Percentiles rank a stretch among this genome's conserved stretches.
Evolutionary conservation across 768 basidiomycete species (phyloP).

Genomic region (Termitomyces sp.): DNA sequence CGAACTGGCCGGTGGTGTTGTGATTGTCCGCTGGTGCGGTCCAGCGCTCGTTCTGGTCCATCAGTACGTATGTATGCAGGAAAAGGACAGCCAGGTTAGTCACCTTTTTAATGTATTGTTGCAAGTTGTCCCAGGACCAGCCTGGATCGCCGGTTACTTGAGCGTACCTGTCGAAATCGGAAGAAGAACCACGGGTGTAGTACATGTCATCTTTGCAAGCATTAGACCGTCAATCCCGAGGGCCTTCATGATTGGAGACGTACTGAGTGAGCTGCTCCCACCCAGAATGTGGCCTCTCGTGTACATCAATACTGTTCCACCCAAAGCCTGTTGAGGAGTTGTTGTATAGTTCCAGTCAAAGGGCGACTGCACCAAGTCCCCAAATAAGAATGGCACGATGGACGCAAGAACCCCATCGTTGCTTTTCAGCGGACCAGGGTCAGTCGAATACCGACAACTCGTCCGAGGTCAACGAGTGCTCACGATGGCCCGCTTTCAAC

Average conservation of each 20-base stretch:
- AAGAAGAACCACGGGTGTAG: background rate
- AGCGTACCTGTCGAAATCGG: background rate
- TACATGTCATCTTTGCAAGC: background rate
- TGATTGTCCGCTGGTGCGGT: constrained; percentile 31
- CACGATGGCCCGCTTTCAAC: constrained; percentile 10
- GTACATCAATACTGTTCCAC: constrained; percentile 12
- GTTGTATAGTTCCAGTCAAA: too few relatives aligned
- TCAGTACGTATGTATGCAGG: background rate
- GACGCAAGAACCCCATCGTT: too few relatives aligned
- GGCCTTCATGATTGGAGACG: constrained; percentile 1
- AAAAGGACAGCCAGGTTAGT: too few relatives aligned
- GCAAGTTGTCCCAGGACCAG: background rate
- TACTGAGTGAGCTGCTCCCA: constrained; percentile 27
- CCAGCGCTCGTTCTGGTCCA: constrained; percentile 32
- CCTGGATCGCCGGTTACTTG: background rate
- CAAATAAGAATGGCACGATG: background rate
- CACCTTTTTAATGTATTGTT: background rate
- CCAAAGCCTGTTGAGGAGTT: background rate
- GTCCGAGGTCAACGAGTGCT: too few relatives aligned
- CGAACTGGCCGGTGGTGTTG: too few relatives aligned
- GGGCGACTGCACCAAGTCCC: background rate
- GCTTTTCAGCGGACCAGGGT: background rate
- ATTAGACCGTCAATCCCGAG: background rate
- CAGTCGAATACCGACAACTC: background rate
- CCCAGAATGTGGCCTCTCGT: constrained; percentile 28